phyloP scores from a whole-genome alignment of 345 rosid genomes.

The Citrus reticulata region DNA sequence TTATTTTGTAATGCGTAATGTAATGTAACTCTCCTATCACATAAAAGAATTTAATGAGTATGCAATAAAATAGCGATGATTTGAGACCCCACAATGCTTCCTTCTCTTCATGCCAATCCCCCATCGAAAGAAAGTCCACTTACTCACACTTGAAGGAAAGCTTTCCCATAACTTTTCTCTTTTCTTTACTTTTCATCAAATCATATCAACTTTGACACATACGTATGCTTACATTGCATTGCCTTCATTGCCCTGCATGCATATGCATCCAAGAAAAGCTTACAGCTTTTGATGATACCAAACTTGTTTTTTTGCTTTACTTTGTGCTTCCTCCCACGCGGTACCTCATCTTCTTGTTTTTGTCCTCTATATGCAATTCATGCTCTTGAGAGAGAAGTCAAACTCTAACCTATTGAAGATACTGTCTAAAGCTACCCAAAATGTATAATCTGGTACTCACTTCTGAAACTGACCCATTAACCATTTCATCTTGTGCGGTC shows the following conservation, averaged over 20 bases:
- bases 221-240: too few relatives aligned
- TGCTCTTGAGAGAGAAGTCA: constrained; percentile 31
- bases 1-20: neutral
- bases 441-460: neutral
- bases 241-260: too few relatives aligned
- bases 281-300: constrained; percentile 20
- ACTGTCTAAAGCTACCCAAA: constrained; percentile 29
- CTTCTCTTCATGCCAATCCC: constrained; percentile 57
- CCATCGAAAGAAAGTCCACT: constrained; percentile 43
- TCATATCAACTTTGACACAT: too few relatives aligned
- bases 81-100: constrained; percentile 31
- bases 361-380: neutral
- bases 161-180: constrained; percentile 3
- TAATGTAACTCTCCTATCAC: neutral
- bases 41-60: neutral
- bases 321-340: constrained; percentile 23
- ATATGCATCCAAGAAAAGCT: neutral
- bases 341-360: constrained; percentile 13
- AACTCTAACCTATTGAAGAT: constrained; percentile 33
- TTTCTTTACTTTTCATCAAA: neutral
- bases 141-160: constrained; percentile 31
- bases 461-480: constrained; percentile 33
- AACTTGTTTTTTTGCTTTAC: constrained; percentile 23
- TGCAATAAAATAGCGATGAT: constrained; percentile 7
- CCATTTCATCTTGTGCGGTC: constrained; percentile 12